These are phyloP conservation scores for Curvularia spicifera DNA, from an alignment of 2,329 filamentous ascomycete genomes.

Conservation along the genomic window DNA sequence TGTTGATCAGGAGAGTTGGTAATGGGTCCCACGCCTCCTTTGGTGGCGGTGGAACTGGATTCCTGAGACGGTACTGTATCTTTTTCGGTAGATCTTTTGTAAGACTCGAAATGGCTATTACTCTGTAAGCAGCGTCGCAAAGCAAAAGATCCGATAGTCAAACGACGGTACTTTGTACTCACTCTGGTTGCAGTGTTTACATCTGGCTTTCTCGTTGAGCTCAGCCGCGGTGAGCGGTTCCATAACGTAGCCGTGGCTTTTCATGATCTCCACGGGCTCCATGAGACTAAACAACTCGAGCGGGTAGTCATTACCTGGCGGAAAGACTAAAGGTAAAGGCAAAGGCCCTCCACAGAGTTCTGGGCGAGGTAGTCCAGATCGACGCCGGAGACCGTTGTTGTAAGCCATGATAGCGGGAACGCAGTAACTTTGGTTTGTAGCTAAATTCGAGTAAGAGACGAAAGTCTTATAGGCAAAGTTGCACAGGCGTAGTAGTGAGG, in stretches of 20 bases:
- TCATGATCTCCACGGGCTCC: slow-evolving; percentile 2
- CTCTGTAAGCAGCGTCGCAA: background rate
- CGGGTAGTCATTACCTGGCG: background rate
- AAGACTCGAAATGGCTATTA: slow-evolving; percentile 3
- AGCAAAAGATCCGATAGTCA: background rate
- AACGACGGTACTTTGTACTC: background rate
- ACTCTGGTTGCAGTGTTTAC: slow-evolving; percentile 22
- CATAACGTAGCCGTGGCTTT: slow-evolving; percentile 19
- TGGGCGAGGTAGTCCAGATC: slow-evolving; percentile 1
- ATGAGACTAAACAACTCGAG: slow-evolving; percentile 5
- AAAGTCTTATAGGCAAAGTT: background rate
- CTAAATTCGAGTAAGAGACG: background rate
- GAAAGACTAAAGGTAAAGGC: background rate
- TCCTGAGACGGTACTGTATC: background rate
- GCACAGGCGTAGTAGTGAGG: background rate
- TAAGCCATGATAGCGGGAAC: background rate
- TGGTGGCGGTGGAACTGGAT: background rate
- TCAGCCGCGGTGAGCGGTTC: slow-evolving; percentile 18
- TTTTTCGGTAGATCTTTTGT: slow-evolving; percentile 3
- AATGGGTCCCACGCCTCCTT: background rate
- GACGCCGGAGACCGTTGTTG: background rate
- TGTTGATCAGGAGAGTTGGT: slow-evolving; percentile 1
- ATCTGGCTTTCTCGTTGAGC: slow-evolving; percentile 19
- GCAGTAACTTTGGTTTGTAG: background rate
- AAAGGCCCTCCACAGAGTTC: slow-evolving; percentile 1